phyloP scores from a whole-genome alignment of 495 filamentous ascomycete genomes.

The Glutinoglossum americanum region DNA sequence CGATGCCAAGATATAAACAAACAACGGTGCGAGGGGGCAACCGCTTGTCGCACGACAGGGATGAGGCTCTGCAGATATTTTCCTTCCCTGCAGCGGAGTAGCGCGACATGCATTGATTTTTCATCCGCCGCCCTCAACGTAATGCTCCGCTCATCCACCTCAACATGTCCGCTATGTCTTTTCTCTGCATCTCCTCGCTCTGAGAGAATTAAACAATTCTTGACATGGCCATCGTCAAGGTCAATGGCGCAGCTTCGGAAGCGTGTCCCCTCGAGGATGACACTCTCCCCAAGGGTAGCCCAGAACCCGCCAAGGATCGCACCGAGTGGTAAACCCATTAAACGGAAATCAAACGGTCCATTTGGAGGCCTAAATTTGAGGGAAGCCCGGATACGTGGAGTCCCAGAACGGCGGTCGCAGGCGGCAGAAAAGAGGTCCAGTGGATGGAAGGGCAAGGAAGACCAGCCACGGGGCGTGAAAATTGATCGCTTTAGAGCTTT shows the following conservation, averaged over 20 bases:
- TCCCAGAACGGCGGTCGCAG: constrained; percentile 18
- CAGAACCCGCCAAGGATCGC: constrained; percentile 24
- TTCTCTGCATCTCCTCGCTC: background rate
- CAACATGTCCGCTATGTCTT: constrained; percentile 1
- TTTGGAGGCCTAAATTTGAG: constrained; percentile 66
- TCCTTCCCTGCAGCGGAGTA: background rate
- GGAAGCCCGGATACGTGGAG: constrained; percentile 31
- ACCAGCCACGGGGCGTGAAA: constrained; percentile 9
- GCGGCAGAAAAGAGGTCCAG: constrained; percentile 13
- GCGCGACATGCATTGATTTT: background rate
- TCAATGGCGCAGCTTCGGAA: constrained; percentile 14
- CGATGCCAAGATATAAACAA: constrained; percentile 1
- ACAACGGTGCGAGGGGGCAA: background rate
- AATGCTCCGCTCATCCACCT: background rate
- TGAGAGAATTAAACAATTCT: background rate
- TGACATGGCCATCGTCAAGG: constrained; percentile 4
- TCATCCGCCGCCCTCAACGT: background rate
- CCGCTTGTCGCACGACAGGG: background rate
- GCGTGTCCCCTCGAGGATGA: constrained; percentile 46
- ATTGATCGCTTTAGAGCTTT: constrained; percentile 49
- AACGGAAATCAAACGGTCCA: constrained; percentile 27
- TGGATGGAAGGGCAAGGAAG: constrained; percentile 13
- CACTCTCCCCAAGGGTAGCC: constrained; percentile 53
- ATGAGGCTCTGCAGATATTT: background rate
- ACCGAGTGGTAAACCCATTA: constrained; percentile 9